Conservation (phyloP, 2,329 filamentous ascomycete species). For the Mycocentrospora acerina region DNA sequence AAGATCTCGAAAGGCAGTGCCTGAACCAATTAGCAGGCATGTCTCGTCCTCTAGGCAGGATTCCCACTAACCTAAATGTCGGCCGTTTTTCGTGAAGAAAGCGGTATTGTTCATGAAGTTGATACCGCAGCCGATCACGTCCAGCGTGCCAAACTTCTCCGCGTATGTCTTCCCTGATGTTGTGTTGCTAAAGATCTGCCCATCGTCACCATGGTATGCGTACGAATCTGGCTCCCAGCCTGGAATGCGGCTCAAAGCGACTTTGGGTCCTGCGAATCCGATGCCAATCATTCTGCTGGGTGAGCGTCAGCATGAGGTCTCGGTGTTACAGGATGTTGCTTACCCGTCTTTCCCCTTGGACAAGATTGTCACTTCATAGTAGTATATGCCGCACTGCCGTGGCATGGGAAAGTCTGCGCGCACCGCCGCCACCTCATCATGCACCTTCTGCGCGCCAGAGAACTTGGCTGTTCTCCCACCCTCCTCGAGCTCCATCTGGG, state of each 20-base stretch:
- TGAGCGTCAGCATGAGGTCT: conserved; percentile 18
- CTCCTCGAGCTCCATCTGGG: conserved; percentile 70
- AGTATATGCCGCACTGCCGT: conserved; percentile 87
- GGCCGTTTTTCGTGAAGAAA: conserved; percentile 68
- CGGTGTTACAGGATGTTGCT: conserved; percentile 37
- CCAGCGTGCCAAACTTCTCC: conserved; percentile 59
- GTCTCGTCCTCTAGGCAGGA: too few species aligned
- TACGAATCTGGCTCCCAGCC: conserved; percentile 68
- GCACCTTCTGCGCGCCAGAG: conserved; percentile 56
- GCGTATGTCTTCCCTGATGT: conserved; percentile 60
- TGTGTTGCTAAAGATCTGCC: conserved; percentile 62
- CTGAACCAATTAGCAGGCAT: conserved; percentile 47
- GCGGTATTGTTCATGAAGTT: conserved; percentile 63
- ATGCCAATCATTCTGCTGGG: conserved; percentile 53
- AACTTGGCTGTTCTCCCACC: conserved; percentile 73
- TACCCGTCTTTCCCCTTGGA: conserved; percentile 69
- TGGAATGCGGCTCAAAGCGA: conserved; percentile 61
- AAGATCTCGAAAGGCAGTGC: conserved; percentile 69
- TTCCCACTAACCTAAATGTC: conserved; percentile 41
- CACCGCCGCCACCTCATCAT: conserved; percentile 77
- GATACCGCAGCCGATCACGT: conserved; percentile 65
- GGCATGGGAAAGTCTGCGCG: conserved; percentile 87
- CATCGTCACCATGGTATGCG: conserved; percentile 68
- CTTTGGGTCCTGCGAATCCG: conserved; percentile 62
- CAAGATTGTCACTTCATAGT: conserved; percentile 75